Evolutionary conservation across 768 basidiomycete genomes (phyloP), one percentile per base, ranked within the genome.

Genomic region (Myochromella boudieri): DNA sequence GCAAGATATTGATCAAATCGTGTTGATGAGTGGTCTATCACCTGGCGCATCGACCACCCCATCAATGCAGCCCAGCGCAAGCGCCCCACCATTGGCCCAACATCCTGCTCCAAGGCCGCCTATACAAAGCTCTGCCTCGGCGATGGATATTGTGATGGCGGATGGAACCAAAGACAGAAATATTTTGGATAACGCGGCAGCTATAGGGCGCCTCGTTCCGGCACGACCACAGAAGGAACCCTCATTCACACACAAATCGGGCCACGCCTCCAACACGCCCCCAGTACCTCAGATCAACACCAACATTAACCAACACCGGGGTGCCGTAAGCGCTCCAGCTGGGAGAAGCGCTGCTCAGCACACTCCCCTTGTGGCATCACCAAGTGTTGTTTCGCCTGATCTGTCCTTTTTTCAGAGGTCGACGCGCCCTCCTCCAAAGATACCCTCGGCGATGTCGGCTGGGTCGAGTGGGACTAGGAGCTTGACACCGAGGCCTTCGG

Each of bases 151-250:
- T 12, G 27, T 22, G 1, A 46, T 46, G 34, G 36, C 26, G 18
- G 44, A 37, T 22, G 37, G 44, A 18, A 46, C 36, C 15, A 14
- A 17, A 21, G 34, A n/a, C n/a, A n/a, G n/a, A n/a, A n/a, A 31
- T 11, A 15, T 46, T 37, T 15, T 38, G 27, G 17, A 26, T 25
- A 17, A 46, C 22, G 34, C 22, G 9, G 10, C 8, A 27, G 17
- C 44, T 2, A 4, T 46, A n/a, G 11, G 26, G 1, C 44, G 37
- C 15, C n/a, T n/a, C n/a, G n/a, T n/a, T n/a, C n/a, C n/a, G n/a
- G n/a, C n/a, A n/a, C n/a, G n/a, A n/a, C n/a, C n/a, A n/a, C n/a
- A n/a, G n/a, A n/a, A n/a, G n/a, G n/a, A n/a, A n/a, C n/a, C n/a
- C n/a, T n/a, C n/a, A n/a, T n/a, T n/a, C n/a, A n/a, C n/a, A n/a